phyloP scores from a whole-genome alignment of 2,329 filamentous ascomycete genomes.

The Cadophora malorum region DNA sequence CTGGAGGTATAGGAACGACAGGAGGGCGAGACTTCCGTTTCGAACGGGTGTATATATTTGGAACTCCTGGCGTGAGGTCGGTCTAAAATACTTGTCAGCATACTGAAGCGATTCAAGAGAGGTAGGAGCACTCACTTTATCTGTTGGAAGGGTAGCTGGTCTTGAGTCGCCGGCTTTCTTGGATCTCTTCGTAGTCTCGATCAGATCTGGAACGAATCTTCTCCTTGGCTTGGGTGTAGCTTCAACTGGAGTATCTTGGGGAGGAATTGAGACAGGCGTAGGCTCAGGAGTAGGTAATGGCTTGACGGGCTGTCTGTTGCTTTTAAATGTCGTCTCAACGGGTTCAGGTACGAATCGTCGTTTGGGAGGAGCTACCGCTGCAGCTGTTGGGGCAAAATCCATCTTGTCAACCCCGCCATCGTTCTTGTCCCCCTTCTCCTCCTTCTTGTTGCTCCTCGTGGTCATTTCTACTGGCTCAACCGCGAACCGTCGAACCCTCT shows the following conservation, averaged over 20 bases:
- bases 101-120: not conserved
- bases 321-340: slow-evolving; percentile 73
- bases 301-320: slow-evolving; percentile 51
- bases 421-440: slow-evolving; percentile 32
- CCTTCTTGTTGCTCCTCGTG: slow-evolving; percentile 48
- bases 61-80: slow-evolving; percentile 43
- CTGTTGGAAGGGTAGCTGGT: slow-evolving; percentile 66
- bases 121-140: slow-evolving; percentile 69
- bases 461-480: slow-evolving; percentile 52
- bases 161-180: slow-evolving; percentile 69
- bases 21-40: slow-evolving; percentile 39
- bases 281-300: slow-evolving; percentile 59
- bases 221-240: slow-evolving; percentile 47
- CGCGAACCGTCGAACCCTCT: slow-evolving; percentile 48
- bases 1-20: slow-evolving; percentile 54
- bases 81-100: slow-evolving; percentile 36
- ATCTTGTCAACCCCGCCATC: slow-evolving; percentile 39
- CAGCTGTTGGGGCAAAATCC: slow-evolving; percentile 30
- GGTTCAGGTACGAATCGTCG: slow-evolving; percentile 72
- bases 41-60: slow-evolving; percentile 43
- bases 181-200: slow-evolving; percentile 78
- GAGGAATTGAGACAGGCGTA: slow-evolving; percentile 58
- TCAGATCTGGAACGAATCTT: slow-evolving; percentile 77
- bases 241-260: slow-evolving; percentile 39
- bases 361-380: slow-evolving; percentile 47